Conservation (phyloP, 1,284 basidiomycete genomes). For the Pseudozyma sp. region DNA sequence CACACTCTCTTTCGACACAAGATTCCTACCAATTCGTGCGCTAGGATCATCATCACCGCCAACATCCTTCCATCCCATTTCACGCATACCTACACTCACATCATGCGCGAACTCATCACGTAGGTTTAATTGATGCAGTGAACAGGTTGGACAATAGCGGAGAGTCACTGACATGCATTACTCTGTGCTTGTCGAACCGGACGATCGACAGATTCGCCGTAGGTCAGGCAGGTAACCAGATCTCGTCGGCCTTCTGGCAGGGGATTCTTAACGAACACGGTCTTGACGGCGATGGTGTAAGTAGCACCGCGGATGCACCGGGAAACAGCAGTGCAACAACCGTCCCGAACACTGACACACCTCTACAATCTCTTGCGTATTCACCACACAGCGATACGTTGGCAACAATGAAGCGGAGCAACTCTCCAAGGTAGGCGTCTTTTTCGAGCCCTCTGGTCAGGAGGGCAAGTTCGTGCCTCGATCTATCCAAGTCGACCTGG, state of each 20-base stretch:
- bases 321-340: background rate
- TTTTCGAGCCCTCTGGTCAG: constrained; percentile 65
- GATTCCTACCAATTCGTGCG: background rate
- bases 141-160: background rate
- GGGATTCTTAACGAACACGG: constrained; percentile 68
- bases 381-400: constrained; percentile 52
- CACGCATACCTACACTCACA: background rate
- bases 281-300: constrained; percentile 61
- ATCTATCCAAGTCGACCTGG: constrained; percentile 88
- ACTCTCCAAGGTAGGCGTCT: constrained; percentile 64
- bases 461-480: constrained; percentile 67
- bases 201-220: constrained; percentile 47
- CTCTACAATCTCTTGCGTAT: background rate
- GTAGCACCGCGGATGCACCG: constrained; percentile 1
- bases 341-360: background rate
- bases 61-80: background rate
- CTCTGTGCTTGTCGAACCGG: background rate
- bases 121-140: constrained; percentile 4
- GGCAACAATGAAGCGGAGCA: constrained; percentile 60
- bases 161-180: constrained; percentile 2
- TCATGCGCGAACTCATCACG: constrained; percentile 54
- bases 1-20: background rate
- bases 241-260: constrained; percentile 67
- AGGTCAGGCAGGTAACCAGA: constrained; percentile 77
- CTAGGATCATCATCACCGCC: constrained; percentile 31